A percentile compares a stretch with the other conserved stretches of the same genome.
These are phyloP conservation scores for Murraya paniculata DNA, from an alignment of 345 rosid species.

Conservation along the genomic window DNA sequence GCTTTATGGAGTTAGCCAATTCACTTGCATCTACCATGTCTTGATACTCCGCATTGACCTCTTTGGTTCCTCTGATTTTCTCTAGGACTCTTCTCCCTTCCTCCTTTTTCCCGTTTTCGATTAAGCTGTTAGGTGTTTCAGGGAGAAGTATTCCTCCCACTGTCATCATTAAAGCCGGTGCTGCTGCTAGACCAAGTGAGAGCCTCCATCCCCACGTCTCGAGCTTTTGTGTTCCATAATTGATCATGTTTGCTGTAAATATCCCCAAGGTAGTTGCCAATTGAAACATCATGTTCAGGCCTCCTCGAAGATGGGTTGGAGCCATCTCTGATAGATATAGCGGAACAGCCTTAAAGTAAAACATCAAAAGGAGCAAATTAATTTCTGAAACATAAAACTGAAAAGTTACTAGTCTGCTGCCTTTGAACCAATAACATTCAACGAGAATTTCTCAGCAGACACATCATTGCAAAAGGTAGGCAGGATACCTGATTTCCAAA, in stretches of 20 bases:
- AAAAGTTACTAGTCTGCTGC: neutral
- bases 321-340: conserved; percentile 91
- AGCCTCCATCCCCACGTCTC: conserved; percentile 96
- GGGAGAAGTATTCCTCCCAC: conserved; percentile 72
- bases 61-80: conserved; percentile 69
- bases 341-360: conserved; percentile 61
- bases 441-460: neutral
- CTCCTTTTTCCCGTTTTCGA: conserved; percentile 59
- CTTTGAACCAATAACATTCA: neutral
- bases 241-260: conserved; percentile 91
- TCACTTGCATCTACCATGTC: conserved; percentile 91
- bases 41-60: conserved; percentile 74
- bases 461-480: neutral
- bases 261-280: conserved; percentile 83
- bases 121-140: conserved; percentile 89
- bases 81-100: conserved; percentile 62
- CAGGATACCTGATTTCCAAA: conserved; percentile 85
- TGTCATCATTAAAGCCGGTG: conserved; percentile 79
- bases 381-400: neutral
- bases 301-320: conserved; percentile 93
- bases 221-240: conserved; percentile 77
- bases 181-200: conserved; percentile 85
- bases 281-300: conserved; percentile 91
- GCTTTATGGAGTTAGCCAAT: conserved; percentile 74
- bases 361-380: neutral